Conservation (phyloP, 1,284 basidiomycete genomes). For the Exsudoporus floridanus region DNA sequence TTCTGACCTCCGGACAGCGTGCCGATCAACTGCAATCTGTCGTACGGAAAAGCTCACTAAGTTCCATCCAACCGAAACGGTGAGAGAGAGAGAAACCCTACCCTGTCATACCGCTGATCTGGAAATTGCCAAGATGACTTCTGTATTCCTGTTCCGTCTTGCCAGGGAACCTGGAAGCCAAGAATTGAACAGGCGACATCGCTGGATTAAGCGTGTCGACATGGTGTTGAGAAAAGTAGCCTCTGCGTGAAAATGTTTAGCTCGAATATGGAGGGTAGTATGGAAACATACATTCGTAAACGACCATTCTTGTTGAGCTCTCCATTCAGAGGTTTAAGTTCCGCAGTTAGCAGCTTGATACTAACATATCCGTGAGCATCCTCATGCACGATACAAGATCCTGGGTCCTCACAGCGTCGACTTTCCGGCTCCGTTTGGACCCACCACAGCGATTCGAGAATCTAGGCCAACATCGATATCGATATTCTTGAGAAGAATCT, state of each 20-base stretch:
- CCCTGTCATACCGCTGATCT: conserved; percentile 97
- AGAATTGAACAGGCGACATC: conserved; percentile 89
- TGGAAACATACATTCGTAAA: conserved; percentile 69
- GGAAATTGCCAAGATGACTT: conserved; percentile 94
- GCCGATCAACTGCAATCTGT: conserved; percentile 73
- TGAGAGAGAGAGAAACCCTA: conserved; percentile 22
- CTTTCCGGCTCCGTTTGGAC: conserved; percentile 80
- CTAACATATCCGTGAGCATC: conserved; percentile 38
- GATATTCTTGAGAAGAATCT: conserved; percentile 75
- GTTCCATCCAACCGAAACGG: not conserved
- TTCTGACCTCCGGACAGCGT: conserved; percentile 97
- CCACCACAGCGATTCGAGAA: conserved; percentile 88
- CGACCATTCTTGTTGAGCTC: conserved; percentile 90
- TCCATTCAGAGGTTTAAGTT: conserved; percentile 77
- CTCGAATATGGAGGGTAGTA: not conserved
- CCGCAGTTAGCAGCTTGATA: conserved; percentile 94
- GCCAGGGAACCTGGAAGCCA: conserved; percentile 90
- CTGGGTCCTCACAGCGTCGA: conserved; percentile 61
- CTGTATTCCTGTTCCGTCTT: conserved; percentile 97
- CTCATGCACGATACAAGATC: not conserved
- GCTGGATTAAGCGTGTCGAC: conserved; percentile 88
- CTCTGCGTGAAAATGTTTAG: conserved; percentile 42
- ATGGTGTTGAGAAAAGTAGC: conserved; percentile 98
- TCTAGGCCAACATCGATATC: conserved; percentile 92
- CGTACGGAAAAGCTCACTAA: not conserved